phyloP scores from a whole-genome alignment of 225 moss, liverwort and hornwort genomes.

The Thuidium tamariscinum region DNA sequence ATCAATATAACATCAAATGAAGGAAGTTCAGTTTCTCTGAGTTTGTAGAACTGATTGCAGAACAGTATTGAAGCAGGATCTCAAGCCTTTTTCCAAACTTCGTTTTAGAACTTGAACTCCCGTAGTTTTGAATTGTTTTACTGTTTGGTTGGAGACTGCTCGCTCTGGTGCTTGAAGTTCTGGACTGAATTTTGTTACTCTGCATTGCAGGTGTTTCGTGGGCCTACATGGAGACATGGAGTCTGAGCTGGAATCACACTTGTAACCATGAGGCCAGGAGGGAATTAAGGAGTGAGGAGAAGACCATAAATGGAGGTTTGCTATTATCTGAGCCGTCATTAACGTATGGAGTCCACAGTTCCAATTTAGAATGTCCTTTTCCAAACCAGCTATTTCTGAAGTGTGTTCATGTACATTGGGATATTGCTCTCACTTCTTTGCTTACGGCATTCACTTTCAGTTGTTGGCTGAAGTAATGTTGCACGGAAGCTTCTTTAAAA shows the following conservation, averaged over 20 bases:
- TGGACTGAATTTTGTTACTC: background rate
- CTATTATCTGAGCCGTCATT: constrained; percentile 36
- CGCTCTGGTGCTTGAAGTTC: background rate
- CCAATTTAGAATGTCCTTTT: too few species aligned
- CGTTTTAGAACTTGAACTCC: background rate
- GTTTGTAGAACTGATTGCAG: background rate
- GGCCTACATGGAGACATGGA: constrained; percentile 24
- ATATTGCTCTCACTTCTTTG: background rate
- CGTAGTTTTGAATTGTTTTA: background rate
- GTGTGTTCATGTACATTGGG: background rate
- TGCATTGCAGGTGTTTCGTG: constrained; percentile 16
- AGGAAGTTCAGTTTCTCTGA: background rate
- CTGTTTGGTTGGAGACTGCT: background rate
- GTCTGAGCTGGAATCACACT: constrained; percentile 9
- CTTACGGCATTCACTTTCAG: background rate
- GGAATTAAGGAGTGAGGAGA: constrained; percentile 40
- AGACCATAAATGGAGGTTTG: constrained; percentile 4
- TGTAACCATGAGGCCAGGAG: constrained; percentile 52
- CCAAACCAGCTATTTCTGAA: background rate
- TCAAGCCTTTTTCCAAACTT: background rate
- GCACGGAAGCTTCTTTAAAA: background rate
- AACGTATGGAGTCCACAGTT: too few species aligned
- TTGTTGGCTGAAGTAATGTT: background rate
- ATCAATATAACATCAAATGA: too few species aligned
- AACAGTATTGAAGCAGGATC: background rate